Evolutionary conservation across 2,329 filamentous ascomycete species (phyloP), one percentile per base, ranked within the genome.

Genomic region (Magnaporthiopsis incrustans): DNA sequence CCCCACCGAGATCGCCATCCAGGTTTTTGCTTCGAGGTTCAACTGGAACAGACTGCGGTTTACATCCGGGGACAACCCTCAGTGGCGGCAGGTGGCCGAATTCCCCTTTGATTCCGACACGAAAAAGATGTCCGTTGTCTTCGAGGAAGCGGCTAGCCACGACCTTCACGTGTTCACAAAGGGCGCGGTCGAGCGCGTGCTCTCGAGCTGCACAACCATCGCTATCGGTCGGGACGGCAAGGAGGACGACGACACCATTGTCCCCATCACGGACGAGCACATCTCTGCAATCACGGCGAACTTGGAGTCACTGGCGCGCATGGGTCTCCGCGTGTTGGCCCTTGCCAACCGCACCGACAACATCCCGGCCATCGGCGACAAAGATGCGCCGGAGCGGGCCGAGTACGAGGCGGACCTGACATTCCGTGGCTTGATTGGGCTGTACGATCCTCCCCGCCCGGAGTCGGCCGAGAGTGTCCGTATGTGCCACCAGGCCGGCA

Each of bases 401-500:
- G 73, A 77, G 11, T 76, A 89, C n/a, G 87, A 89, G 71, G 78
- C 78, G 14, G 78, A 83, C 53, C 79, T 91, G 60, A 80, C 79
- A 26, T 87, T 90, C 72, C 81, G 85, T 50, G 89, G 89, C 38
- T 77, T 91, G 18, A 81, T 89, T 63, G 87, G 86, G 57, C 81
- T 90, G 14, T 88, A 89, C 67, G 87, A 90, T 68, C 88, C 88
- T 5, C 85, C 88, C 65, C 85, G 88, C 1, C 79, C 82, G 0
- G 88, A 89, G 71, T 87, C 87, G 4, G 83, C 80, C 4, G 81
- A 77, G 5, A 82, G 85, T 2, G 84, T 88, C 59, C 73, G 75
- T 27, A 73, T 78, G 61, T 86, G 83, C 68, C 82, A 83, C 65
- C 75, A 77, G 50, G 84, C 84, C 57, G 84, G 84, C 44, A 83